Conservation (phyloP, 2,329 filamentous ascomycete genomes). For the Chaetomiaceae sp. region DNA sequence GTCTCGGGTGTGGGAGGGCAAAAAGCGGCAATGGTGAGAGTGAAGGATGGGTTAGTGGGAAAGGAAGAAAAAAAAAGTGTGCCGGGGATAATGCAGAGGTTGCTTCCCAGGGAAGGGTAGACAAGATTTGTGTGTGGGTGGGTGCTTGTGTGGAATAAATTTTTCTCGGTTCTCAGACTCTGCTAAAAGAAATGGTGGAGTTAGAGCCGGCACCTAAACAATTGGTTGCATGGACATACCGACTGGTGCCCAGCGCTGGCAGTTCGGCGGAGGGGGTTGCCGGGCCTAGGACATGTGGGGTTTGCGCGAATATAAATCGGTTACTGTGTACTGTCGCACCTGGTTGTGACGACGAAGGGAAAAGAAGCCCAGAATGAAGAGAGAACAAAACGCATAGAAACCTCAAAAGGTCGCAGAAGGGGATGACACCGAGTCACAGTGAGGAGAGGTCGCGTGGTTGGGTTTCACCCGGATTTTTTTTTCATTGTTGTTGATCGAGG, state of each 20-base stretch:
- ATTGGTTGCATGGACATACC: slow-evolving; percentile 18
- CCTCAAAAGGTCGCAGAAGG: neutral
- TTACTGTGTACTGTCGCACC: neutral
- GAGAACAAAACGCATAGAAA: neutral
- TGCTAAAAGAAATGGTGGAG: slow-evolving; percentile 26
- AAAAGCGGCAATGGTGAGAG: slow-evolving; percentile 6
- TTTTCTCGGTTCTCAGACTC: slow-evolving; percentile 31
- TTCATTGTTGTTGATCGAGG: too few species aligned
- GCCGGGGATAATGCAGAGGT: slow-evolving; percentile 17
- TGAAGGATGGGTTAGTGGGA: slow-evolving; percentile 12
- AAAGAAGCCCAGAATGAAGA: neutral
- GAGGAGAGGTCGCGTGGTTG: neutral
- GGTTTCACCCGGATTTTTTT: neutral
- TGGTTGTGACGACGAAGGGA: neutral
- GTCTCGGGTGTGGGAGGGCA: slow-evolving; percentile 13
- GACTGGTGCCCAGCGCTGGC: neutral
- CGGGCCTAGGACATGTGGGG: slow-evolving; percentile 12
- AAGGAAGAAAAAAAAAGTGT: slow-evolving; percentile 22
- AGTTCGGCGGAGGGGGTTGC: slow-evolving; percentile 5
- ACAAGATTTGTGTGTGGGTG: slow-evolving; percentile 31
- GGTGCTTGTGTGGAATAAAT: slow-evolving; percentile 36
- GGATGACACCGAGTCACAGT: neutral
- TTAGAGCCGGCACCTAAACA: slow-evolving; percentile 23
- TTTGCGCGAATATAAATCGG: slow-evolving; percentile 27
- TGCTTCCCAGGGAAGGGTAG: slow-evolving; percentile 24